Evolutionary conservation across 2,329 filamentous ascomycete genomes (phyloP).

Genomic region (Hortaea werneckii): DNA sequence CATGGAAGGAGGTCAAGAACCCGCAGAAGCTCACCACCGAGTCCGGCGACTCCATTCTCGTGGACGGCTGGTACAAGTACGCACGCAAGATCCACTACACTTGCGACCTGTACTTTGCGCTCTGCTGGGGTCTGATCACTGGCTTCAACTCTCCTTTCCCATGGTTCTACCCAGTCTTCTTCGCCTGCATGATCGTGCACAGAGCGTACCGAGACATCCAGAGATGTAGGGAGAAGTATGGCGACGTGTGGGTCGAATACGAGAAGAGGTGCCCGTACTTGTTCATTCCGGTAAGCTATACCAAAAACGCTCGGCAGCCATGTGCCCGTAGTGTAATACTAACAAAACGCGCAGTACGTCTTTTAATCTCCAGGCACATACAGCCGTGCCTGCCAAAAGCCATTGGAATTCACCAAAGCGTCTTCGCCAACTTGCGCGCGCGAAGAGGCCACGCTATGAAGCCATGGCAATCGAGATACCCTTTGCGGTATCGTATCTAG

Average conservation of each 20-base stretch:
- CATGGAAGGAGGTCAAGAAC: slow-evolving; percentile 74
- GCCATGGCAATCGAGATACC: too few relatives aligned
- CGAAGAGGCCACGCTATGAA: too few relatives aligned
- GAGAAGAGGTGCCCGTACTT: slow-evolving; percentile 70
- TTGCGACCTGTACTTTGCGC: slow-evolving; percentile 67
- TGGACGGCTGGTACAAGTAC: slow-evolving; percentile 70
- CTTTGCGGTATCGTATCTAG: too few relatives aligned
- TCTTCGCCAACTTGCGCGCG: too few relatives aligned
- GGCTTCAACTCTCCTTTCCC: slow-evolving; percentile 74
- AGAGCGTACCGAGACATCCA: slow-evolving; percentile 66
- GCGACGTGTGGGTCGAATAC: slow-evolving; percentile 72
- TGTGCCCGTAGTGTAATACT: too few relatives aligned
- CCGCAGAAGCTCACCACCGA: slow-evolving; percentile 66
- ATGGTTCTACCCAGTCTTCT: slow-evolving; percentile 84
- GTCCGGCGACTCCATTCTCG: slow-evolving; percentile 65
- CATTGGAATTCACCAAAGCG: too few relatives aligned
- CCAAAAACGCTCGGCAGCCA: too few relatives aligned
- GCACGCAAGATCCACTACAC: slow-evolving; percentile 54
- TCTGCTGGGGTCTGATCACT: slow-evolving; percentile 71
- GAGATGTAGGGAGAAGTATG: slow-evolving; percentile 67
- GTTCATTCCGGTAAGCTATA: slow-evolving; percentile 55
- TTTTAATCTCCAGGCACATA: too few relatives aligned
- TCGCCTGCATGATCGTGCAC: slow-evolving; percentile 68
- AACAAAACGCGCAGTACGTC: too few relatives aligned
- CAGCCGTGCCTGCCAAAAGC: too few relatives aligned